Evolutionary conservation across 2,329 filamentous ascomycete genomes (phyloP), one percentile per base, ranked within the genome.

Genomic region (Paraphaeosphaeria minitans): DNA sequence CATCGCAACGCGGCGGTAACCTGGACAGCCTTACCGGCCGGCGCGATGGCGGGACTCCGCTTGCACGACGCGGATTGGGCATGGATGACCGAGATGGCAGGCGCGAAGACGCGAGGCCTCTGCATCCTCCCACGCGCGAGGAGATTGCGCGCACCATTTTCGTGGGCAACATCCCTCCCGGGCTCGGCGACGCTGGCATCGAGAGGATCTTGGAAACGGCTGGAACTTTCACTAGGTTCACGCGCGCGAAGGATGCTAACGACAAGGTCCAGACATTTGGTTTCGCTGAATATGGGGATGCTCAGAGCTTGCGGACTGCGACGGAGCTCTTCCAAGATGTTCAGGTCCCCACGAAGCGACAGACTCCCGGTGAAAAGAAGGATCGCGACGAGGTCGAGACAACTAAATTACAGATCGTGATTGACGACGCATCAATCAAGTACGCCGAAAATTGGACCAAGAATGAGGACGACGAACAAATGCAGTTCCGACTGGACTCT

Each of bases 231-330:
- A 87, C 90, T 63, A 88, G 92, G 68, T 99, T 93, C 93, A 93
- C 93, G 63, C 83, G 92, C 60, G 89, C 88, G 35, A 87, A 85
- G 19, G 87, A 91, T 75, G 87, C 89, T n/a, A 88, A 92, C 65
- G 87, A 90, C 65, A 95, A 94, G 78, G 88, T 88, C 56, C 89
- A 89, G 77, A 89, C 89, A 63, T 98, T 98, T 81, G 95, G 94
- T 14, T 98, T 99, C 78, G 95, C 94, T 59, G 91, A 97, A 77
- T 99, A 91, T 77, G 94, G 97, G 63, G 93, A 98, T 75, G 87
- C 89, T 24, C 91, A 97, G 76, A 94, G 93, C 65, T 83, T 99
- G 66, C 88, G 89, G 75, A 89, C 89, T 46, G 95, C 94, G 45
- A 87, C 93, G 56, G 92, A 96, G 75, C 86, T 97, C 57, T 85